A percentile compares a stretch with the other conserved stretches of the same genome.
These are phyloP conservation scores for Kwoniella bestiolae DNA, from an alignment of 768 basidiomycete genomes.

Conservation along the genomic window DNA sequence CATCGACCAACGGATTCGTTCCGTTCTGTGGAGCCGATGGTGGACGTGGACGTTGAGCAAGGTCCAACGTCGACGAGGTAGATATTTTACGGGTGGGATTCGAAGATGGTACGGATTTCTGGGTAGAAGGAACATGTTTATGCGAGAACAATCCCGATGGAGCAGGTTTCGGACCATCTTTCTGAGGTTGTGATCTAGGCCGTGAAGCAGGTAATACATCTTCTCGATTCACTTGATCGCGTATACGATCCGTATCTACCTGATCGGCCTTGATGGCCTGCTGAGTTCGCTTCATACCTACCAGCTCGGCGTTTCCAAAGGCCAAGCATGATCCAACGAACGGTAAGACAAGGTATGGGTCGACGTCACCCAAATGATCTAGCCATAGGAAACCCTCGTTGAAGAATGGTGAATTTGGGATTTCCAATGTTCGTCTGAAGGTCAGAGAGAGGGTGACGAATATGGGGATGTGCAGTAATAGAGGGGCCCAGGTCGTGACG, in stretches of 20 bases:
- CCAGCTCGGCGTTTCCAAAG: slow-evolving; percentile 56
- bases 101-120: background rate
- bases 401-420: slow-evolving; percentile 34
- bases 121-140: background rate
- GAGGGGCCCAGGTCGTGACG: slow-evolving; percentile 51
- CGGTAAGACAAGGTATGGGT: slow-evolving; percentile 52
- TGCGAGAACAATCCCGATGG: slow-evolving; percentile 2
- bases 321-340: slow-evolving; percentile 48
- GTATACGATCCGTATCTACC: background rate
- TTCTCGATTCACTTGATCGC: background rate
- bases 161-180: background rate
- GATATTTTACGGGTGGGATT: background rate
- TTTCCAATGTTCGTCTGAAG: slow-evolving; percentile 55
- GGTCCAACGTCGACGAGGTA: background rate
- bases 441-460: slow-evolving; percentile 54
- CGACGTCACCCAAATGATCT: slow-evolving; percentile 48
- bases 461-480: slow-evolving; percentile 56
- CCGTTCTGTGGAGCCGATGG: too few species aligned
- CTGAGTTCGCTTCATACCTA: slow-evolving; percentile 21
- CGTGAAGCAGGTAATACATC: background rate
- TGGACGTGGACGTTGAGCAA: background rate
- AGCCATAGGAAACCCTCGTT: slow-evolving; percentile 50
- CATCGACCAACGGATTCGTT: background rate
- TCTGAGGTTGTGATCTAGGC: background rate
- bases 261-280: background rate